Conservation (phyloP, 208 protist genomes). For the Crithidia sp. region DNA sequence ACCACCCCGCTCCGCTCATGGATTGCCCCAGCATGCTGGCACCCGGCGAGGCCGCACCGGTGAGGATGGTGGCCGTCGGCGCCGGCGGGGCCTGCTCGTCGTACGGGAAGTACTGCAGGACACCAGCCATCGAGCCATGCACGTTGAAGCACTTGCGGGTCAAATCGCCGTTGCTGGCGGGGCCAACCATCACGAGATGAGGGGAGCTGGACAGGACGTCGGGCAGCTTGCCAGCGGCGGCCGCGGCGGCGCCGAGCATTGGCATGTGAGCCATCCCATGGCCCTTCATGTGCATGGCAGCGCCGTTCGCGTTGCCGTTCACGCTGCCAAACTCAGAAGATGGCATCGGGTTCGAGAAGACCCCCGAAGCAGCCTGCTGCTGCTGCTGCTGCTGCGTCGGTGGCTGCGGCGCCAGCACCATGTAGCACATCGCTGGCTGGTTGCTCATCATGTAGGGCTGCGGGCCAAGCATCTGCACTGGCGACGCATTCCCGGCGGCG, state of each 20-base stretch:
- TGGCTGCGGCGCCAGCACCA: slow-evolving; percentile 2
- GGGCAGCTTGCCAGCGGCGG: neutral
- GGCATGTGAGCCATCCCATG: neutral
- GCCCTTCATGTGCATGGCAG: neutral
- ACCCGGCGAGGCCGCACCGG: slow-evolving; percentile 21
- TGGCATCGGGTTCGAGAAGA: slow-evolving; percentile 1
- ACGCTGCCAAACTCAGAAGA: slow-evolving; percentile 7
- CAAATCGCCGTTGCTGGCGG: slow-evolving; percentile 24
- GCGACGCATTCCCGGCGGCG: neutral
- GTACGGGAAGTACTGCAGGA: slow-evolving; percentile 48
- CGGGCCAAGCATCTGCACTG: slow-evolving; percentile 2
- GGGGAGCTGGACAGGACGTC: slow-evolving; percentile 3
- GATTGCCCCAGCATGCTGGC: slow-evolving; percentile 22
- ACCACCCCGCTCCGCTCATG: slow-evolving; percentile 27
- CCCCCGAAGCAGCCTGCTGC: neutral
- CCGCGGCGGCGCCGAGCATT: neutral
- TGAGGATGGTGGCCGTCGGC: slow-evolving; percentile 43
- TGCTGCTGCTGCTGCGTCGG: neutral
- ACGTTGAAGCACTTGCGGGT: slow-evolving; percentile 48
- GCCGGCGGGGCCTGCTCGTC: slow-evolving; percentile 31
- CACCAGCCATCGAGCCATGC: slow-evolving; percentile 40
- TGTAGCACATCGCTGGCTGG: slow-evolving; percentile 16
- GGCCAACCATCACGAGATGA: slow-evolving; percentile 22
- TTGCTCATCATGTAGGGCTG: slow-evolving; percentile 20
- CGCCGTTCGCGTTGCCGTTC: neutral